These are phyloP conservation scores for Termitomyces sp. DNA, from an alignment of 768 basidiomycete genomes.

Conservation along the genomic window DNA sequence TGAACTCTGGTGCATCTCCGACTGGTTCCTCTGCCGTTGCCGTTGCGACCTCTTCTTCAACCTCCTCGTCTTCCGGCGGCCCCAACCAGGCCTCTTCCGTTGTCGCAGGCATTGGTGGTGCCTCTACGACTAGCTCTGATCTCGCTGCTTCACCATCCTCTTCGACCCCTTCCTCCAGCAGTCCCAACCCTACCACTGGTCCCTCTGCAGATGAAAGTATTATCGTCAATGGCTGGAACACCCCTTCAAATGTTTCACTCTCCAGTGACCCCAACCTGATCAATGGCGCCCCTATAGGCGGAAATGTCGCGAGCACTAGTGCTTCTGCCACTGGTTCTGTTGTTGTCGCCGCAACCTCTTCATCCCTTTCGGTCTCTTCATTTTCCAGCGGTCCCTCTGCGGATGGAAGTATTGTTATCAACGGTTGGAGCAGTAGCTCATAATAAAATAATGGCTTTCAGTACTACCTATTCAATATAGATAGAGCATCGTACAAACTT, in stretches of 20 bases:
- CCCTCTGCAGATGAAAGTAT: not conserved
- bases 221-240: slow-evolving; percentile 37
- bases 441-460: slow-evolving; percentile 33
- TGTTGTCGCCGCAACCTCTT: not conserved
- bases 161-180: not conserved
- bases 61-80: no score
- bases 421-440: not conserved
- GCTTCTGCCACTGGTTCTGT: not conserved
- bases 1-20: not conserved
- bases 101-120: no score
- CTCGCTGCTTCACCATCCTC: no score
- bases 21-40: not conserved
- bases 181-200: not conserved
- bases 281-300: not conserved
- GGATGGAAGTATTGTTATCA: slow-evolving; percentile 40
- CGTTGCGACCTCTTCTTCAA: no score
- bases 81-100: no score
- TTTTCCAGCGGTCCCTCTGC: slow-evolving; percentile 27
- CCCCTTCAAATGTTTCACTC: not conserved
- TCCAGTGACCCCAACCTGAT: not conserved
- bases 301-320: slow-evolving; percentile 2
- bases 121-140: no score
- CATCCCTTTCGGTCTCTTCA: not conserved
- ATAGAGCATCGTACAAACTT: not conserved
- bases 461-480: not conserved